These are phyloP conservation scores for Candida caryicola DNA, from an alignment of 805 yeast species.

Conservation along the genomic window DNA sequence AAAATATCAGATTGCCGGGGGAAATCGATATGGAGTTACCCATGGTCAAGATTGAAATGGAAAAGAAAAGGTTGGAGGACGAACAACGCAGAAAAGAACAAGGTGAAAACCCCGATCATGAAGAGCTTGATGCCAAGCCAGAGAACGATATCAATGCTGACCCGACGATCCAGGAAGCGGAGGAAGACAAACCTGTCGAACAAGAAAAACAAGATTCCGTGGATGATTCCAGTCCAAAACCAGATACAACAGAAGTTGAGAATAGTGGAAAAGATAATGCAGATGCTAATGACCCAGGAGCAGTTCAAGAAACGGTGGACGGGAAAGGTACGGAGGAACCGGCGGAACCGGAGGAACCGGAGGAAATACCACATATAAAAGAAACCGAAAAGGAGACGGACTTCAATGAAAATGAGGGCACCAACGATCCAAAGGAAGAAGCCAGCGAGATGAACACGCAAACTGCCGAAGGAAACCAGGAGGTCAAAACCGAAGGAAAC, in stretches of 20 bases:
- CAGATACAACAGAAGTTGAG: background rate
- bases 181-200: slow-evolving; percentile 3
- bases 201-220: background rate
- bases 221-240: background rate
- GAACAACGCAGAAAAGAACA: slow-evolving; percentile 16
- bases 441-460: background rate
- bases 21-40: slow-evolving; percentile 26
- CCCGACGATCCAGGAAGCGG: slow-evolving; percentile 13
- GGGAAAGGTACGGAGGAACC: slow-evolving; percentile 1
- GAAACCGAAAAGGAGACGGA: background rate
- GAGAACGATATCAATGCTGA: slow-evolving; percentile 14
- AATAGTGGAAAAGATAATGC: background rate
- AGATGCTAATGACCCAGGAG: background rate
- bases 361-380: no score
- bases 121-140: slow-evolving; percentile 19
- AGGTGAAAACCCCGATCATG: slow-evolving; percentile 7
- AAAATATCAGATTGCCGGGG: slow-evolving; percentile 28
- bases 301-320: slow-evolving; percentile 12
- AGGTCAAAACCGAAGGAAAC: background rate
- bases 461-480: background rate
- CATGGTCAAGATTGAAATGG: slow-evolving; percentile 24
- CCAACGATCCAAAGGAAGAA: background rate
- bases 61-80: slow-evolving; percentile 21
- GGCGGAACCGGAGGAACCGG: slow-evolving; percentile 1
- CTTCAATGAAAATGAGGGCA: background rate